phyloP scores from a whole-genome alignment of 2,329 filamentous ascomycete species.

The Hyphodiscus sp. region DNA sequence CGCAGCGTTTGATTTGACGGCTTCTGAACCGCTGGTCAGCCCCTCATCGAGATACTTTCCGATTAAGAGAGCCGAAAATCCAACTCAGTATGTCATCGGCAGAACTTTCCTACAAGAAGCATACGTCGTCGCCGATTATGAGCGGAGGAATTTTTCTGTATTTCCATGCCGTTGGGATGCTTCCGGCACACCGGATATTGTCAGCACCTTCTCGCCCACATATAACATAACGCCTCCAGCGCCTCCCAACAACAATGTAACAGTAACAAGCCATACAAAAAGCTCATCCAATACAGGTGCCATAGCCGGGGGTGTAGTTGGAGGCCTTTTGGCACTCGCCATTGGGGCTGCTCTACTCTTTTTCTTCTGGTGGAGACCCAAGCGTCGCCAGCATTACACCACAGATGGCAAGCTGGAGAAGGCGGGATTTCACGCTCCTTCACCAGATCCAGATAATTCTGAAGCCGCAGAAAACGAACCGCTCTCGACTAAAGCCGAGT shows the following conservation, averaged over 20 bases:
- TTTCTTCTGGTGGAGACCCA: no score
- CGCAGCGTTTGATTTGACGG: conserved; percentile 31
- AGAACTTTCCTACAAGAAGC: conserved; percentile 33
- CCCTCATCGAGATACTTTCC: conserved; percentile 31
- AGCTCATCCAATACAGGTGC: neutral
- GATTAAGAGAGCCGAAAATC: conserved; percentile 27
- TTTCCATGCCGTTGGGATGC: conserved; percentile 30
- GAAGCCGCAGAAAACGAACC: neutral
- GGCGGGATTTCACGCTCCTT: no score
- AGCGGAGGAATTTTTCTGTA: conserved; percentile 32
- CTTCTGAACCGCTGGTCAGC: conserved; percentile 27
- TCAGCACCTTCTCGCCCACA: neutral
- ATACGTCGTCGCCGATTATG: conserved; percentile 29
- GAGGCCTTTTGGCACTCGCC: no score
- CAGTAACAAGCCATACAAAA: neutral
- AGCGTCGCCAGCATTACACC: no score
- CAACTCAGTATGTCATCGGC: conserved; percentile 31
- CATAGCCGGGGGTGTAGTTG: no score
- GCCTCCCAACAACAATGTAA: neutral
- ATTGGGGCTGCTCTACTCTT: no score
- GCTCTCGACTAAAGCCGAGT: neutral
- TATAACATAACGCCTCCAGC: no score
- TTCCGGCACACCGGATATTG: conserved; percentile 22
- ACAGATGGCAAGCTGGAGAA: no score
- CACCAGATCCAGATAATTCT: neutral